phyloP scores from a whole-genome alignment of 1,284 basidiomycete genomes.

The Cyathus olla region DNA sequence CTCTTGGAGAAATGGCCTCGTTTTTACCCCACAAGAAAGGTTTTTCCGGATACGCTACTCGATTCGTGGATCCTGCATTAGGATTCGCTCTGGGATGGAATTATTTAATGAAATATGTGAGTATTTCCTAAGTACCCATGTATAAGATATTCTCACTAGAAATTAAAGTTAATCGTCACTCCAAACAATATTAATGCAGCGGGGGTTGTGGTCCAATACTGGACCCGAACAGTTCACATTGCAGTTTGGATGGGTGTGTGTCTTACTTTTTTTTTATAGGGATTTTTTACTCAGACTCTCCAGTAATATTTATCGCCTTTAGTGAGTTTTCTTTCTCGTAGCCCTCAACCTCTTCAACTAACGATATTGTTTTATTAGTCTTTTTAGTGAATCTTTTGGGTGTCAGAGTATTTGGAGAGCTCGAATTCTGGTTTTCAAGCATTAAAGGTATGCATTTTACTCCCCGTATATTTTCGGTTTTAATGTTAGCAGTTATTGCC shows the following conservation, averaged over 20 bases:
- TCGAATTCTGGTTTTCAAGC: constrained; percentile 67
- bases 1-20: constrained; percentile 66
- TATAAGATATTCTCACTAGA: too few relatives aligned
- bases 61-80: constrained; percentile 64
- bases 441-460: constrained; percentile 53
- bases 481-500: constrained; percentile 51
- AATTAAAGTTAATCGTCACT: constrained; percentile 54
- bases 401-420: constrained; percentile 65
- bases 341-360: not conserved
- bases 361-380: constrained; percentile 41
- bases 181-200: constrained; percentile 69
- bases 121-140: constrained; percentile 7
- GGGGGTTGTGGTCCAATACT: constrained; percentile 71
- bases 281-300: not conserved
- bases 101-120: constrained; percentile 59
- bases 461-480: constrained; percentile 9
- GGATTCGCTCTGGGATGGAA: constrained; percentile 66
- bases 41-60: constrained; percentile 64
- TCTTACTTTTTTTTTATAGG: not conserved
- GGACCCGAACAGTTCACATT: constrained; percentile 64
- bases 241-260: constrained; percentile 67
- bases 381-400: constrained; percentile 67
- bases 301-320: constrained; percentile 67
- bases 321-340: constrained; percentile 44
- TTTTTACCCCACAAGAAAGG: constrained; percentile 67